phyloP scores from a whole-genome alignment of 129 eudicot species.

The Helianthus tuberosus region DNA sequence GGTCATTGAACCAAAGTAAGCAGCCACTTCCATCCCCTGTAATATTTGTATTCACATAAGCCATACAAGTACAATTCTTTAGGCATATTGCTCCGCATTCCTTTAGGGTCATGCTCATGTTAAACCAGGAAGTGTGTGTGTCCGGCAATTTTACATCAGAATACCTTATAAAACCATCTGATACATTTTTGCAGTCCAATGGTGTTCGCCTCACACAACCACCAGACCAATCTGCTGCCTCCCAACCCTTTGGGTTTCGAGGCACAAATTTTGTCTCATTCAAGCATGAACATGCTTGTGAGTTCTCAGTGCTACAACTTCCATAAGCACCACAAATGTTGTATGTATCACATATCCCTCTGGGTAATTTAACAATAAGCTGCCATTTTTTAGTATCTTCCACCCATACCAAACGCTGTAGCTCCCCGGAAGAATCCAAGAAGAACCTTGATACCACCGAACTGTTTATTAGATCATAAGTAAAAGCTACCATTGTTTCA shows the following conservation, averaged over 20 bases:
- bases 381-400: not conserved
- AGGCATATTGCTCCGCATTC: slow-evolving; percentile 27
- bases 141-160: slow-evolving; percentile 33
- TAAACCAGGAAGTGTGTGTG: slow-evolving; percentile 16
- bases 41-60: slow-evolving; percentile 23
- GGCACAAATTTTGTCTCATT: not conserved
- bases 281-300: not conserved
- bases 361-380: not conserved
- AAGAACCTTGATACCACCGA: not conserved
- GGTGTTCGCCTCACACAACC: slow-evolving; percentile 35
- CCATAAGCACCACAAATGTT: not conserved
- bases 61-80: slow-evolving; percentile 36
- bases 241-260: slow-evolving; percentile 24
- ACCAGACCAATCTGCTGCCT: slow-evolving; percentile 9
- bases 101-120: slow-evolving; percentile 19
- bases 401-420: not conserved
- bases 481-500: not conserved
- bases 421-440: not conserved
- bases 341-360: not conserved
- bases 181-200: slow-evolving; percentile 3
- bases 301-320: not conserved
- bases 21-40: slow-evolving; percentile 15
- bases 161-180: slow-evolving; percentile 34
- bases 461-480: not conserved
- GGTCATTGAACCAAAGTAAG: slow-evolving; percentile 34